Evolutionary conservation across 164 flowering plant genomes (phyloP), one percentile per base, ranked within the genome.

Genomic region (Stephania cephalantha): DNA sequence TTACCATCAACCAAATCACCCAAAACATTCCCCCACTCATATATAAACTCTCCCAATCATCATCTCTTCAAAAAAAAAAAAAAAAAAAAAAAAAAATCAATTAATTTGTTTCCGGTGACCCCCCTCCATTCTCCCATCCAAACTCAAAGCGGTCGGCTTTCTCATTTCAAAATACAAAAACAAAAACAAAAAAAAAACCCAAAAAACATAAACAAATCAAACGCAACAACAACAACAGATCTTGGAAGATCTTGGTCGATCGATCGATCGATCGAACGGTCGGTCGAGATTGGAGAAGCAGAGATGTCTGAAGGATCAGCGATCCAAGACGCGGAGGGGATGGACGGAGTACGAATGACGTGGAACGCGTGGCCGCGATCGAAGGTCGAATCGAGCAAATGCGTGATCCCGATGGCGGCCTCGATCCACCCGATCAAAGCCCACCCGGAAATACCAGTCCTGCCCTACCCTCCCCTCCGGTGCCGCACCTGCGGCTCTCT

Each of bases 291-390:
- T 8, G 29, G 20, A 61, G 66, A 31, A 48, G 75, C 44, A 77
- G 70, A 71, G 65, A 84, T 82, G 91, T 74, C 90, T 68, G 93
- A 88, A 75, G 88, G 87, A 91, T 87, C 90, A 66, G 80, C 74
- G 87, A 89, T 46, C 76, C 74, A 17, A 44, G 97, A 90, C 76
- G 89, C 85, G 1, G 98, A 91, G 46, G 94, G 93, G 2, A 80
- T 91, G 55, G 98, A 95, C 75, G 96, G 91, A 42, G 91, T 95
- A 5, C 91, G 99, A 0, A 95, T 93, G 98, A 82, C 97, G 17
- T 95, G 98, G 98, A 90, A 91, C 84, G 85, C 80, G 1, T 92
- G 98, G 97, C 99, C 99, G 1, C 83, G 92, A 50, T 86, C 97
- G 67, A 93, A 93, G 69, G 91, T 95, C 10, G 99, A 93, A 70